Evolutionary conservation across 2,329 filamentous ascomycete species (phyloP).

Genomic region (Zalaria obscura): DNA sequence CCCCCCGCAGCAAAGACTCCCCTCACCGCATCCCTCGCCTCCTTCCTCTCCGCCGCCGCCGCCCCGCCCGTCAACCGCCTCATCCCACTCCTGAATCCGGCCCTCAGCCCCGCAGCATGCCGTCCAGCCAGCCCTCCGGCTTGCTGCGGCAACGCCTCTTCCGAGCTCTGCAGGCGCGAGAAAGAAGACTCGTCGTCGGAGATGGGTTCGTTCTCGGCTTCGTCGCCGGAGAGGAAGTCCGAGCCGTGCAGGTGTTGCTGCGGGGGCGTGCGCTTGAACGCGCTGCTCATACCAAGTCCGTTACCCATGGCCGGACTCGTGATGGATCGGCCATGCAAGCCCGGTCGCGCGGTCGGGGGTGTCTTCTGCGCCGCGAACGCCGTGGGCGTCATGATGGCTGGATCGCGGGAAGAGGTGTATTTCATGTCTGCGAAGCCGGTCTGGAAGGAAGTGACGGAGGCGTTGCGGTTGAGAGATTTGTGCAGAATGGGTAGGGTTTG

Average conservation of each 20-base stretch:
- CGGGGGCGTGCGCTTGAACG: constrained; percentile 27
- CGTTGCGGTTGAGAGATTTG: constrained; percentile 60
- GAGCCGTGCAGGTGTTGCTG: constrained; percentile 24
- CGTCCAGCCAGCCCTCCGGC: too few relatives aligned
- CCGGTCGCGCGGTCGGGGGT: constrained; percentile 39
- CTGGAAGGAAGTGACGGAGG: constrained; percentile 64
- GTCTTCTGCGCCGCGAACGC: constrained; percentile 30
- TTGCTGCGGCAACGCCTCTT: constrained; percentile 6
- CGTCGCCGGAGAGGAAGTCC: constrained; percentile 63
- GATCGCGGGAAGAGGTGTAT: constrained; percentile 37
- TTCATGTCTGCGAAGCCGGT: constrained; percentile 70
- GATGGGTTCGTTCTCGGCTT: constrained; percentile 52
- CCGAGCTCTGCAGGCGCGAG: constrained; percentile 20
- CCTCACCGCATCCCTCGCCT: constrained; percentile 23
- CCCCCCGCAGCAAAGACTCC: constrained; percentile 8
- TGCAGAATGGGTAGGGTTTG: constrained; percentile 83
- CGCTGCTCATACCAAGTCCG: constrained; percentile 23
- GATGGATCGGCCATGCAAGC: constrained; percentile 66
- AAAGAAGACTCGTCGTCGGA: constrained; percentile 60
- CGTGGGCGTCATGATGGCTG: constrained; percentile 41
- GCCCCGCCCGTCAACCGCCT: constrained; percentile 46
- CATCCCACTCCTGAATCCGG: constrained; percentile 31
- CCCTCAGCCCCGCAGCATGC: constrained; percentile 18
- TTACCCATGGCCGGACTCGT: constrained; percentile 56
- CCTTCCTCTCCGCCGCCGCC: constrained; percentile 15